Percentiles rank a stretch among this genome's conserved stretches.
Conservation (phyloP, 2,329 filamentous ascomycete genomes). For the Talaromyces verruculosus region DNA sequence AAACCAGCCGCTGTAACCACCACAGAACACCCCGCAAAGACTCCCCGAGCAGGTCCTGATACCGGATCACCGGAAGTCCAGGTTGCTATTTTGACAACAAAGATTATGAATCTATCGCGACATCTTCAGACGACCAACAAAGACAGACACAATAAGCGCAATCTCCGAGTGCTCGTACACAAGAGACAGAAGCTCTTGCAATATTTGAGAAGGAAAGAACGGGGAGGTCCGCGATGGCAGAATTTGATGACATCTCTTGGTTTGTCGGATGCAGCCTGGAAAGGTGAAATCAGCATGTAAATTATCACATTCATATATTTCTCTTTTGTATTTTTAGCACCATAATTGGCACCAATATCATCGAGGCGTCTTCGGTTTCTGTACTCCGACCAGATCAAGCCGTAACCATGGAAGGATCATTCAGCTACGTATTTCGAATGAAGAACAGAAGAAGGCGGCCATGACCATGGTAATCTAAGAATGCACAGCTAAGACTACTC, state of each 20-base stretch:
- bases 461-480: neutral
- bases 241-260: constrained; percentile 82
- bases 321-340: constrained; percentile 13
- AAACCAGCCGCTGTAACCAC: constrained; percentile 51
- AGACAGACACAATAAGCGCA: constrained; percentile 93
- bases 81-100: constrained; percentile 89
- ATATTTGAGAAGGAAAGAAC: constrained; percentile 86
- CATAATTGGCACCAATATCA: neutral
- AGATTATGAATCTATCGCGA: constrained; percentile 79
- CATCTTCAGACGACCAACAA: constrained; percentile 70
- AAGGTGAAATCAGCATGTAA: constrained; percentile 79
- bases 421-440: too few species aligned
- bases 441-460: neutral
- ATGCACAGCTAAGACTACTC: neutral
- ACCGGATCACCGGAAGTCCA: constrained; percentile 98
- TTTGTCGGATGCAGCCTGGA: constrained; percentile 83
- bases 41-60: constrained; percentile 77
- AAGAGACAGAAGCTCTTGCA: constrained; percentile 81
- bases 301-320: constrained; percentile 8
- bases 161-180: constrained; percentile 81
- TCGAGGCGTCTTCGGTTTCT: neutral
- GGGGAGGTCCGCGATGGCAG: constrained; percentile 86
- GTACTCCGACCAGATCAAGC: neutral
- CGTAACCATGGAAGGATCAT: neutral
- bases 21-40: constrained; percentile 48